Evolutionary conservation across 108 stramenopile species (phyloP).

Genomic region (Hondaea fermentalgiana): DNA sequence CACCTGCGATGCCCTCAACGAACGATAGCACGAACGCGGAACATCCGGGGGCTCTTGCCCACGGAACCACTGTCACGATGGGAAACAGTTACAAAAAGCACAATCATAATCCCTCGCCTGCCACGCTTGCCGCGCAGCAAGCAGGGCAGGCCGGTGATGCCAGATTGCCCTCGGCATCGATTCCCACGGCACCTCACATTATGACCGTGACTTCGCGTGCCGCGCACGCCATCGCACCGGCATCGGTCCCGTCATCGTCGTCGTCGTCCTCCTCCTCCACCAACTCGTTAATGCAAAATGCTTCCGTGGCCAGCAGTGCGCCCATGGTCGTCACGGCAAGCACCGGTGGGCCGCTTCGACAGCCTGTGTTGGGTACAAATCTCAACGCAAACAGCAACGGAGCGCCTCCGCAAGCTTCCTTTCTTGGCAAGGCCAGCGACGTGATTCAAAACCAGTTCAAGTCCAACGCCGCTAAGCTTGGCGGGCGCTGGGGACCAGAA

Average conservation of each 20-base stretch:
- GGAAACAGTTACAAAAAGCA: neutral
- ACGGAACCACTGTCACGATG: too few species aligned
- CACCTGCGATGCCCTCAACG: neutral
- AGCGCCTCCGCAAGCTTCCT: neutral
- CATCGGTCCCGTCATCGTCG: neutral
- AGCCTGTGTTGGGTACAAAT: neutral
- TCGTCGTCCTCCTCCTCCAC: neutral
- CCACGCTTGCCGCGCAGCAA: neutral
- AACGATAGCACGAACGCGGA: neutral
- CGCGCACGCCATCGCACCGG: neutral
- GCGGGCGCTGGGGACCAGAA: conserved; percentile 48
- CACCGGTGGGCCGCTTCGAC: neutral
- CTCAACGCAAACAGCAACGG: neutral
- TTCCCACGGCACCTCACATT: neutral
- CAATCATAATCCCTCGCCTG: neutral
- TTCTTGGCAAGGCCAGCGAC: neutral
- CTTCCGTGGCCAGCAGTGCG: too few species aligned
- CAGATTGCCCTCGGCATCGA: neutral
- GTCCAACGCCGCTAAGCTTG: conserved; percentile 1
- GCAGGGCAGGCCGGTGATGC: neutral
- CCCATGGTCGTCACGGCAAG: neutral
- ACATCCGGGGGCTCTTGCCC: too few species aligned
- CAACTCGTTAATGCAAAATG: too few species aligned
- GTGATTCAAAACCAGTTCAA: neutral
- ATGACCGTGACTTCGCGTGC: neutral